Conservation (phyloP, 1,139 yeast species). For the Hemisphaericaspora lyxosophila region DNA sequence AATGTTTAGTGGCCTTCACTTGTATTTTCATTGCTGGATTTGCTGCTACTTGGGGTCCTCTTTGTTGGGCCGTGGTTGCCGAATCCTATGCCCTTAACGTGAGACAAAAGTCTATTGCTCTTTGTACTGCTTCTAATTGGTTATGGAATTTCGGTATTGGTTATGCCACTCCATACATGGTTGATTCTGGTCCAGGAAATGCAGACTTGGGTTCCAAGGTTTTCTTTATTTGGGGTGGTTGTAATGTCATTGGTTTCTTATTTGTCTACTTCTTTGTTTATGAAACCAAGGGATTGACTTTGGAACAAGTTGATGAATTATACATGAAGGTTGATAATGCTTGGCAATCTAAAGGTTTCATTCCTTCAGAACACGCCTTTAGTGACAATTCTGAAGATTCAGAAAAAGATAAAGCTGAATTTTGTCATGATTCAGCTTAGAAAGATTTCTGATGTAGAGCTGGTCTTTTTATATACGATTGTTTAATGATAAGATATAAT, state of each 20-base stretch:
- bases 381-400: constrained; percentile 19
- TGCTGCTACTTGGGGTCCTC: constrained; percentile 76
- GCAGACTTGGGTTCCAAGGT: constrained; percentile 64
- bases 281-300: constrained; percentile 71
- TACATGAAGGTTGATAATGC: constrained; percentile 34
- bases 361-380: constrained; percentile 38
- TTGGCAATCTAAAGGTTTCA: constrained; percentile 31
- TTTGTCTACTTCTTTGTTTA: constrained; percentile 67
- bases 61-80: constrained; percentile 68
- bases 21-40: constrained; percentile 68
- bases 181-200: constrained; percentile 58
- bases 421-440: neutral
- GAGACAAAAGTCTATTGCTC: constrained; percentile 67
- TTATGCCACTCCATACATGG: constrained; percentile 66
- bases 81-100: constrained; percentile 66
- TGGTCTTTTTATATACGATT: neutral
- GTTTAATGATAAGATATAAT: no score
- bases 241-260: constrained; percentile 34
- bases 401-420: neutral
- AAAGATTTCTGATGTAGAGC: neutral
- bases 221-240: constrained; percentile 69
- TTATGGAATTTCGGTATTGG: constrained; percentile 70
- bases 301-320: constrained; percentile 65
- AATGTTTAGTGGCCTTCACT: constrained; percentile 61
- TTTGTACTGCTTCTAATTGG: constrained; percentile 73